A percentile compares a stretch with the other conserved stretches of the same genome.
Conservation (phyloP, 2,329 filamentous ascomycete species). For the Botryotinia convoluta region DNA sequence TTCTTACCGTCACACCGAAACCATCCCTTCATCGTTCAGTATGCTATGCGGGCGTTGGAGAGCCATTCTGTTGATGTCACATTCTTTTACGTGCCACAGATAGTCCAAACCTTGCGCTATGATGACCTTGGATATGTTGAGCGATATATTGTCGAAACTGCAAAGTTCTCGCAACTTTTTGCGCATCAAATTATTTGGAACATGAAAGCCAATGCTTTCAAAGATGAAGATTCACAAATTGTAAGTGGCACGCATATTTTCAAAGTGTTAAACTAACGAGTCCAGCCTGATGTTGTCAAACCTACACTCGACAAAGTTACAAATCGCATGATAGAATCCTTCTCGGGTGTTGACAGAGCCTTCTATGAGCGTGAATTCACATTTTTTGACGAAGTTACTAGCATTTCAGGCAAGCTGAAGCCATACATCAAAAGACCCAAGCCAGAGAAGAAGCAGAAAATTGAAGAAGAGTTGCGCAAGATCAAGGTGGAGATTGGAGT, state of each 20-base stretch:
- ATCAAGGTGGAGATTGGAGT: constrained; percentile 97
- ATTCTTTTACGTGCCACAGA: constrained; percentile 98
- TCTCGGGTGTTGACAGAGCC: constrained; percentile 70
- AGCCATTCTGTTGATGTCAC: constrained; percentile 94
- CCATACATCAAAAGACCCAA: constrained; percentile 90
- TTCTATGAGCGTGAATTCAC: constrained; percentile 95
- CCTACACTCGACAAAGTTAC: constrained; percentile 90
- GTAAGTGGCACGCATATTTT: constrained; percentile 47
- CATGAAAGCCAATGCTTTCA: constrained; percentile 98
- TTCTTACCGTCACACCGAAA: constrained; percentile 90
- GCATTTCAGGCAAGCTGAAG: constrained; percentile 91
- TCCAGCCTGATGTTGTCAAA: constrained; percentile 82
- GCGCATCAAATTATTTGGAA: constrained; percentile 99
- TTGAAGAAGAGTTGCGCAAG: constrained; percentile 95
- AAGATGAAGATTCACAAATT: constrained; percentile 87
- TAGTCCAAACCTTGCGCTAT: constrained; percentile 92
- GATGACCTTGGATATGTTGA: constrained; percentile 93
- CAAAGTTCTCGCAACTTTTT: constrained; percentile 95
- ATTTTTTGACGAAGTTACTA: constrained; percentile 98
- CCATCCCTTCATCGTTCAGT: constrained; percentile 91
- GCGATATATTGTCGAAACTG: constrained; percentile 93
- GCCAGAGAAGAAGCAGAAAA: constrained; percentile 97
- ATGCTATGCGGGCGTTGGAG: constrained; percentile 92
- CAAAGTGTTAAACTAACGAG: constrained; percentile 23
- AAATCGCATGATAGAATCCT: constrained; percentile 77